These are phyloP conservation scores for Hanseniaspora occidentalis DNA, from an alignment of 805 yeast species.

Conservation along the genomic window DNA sequence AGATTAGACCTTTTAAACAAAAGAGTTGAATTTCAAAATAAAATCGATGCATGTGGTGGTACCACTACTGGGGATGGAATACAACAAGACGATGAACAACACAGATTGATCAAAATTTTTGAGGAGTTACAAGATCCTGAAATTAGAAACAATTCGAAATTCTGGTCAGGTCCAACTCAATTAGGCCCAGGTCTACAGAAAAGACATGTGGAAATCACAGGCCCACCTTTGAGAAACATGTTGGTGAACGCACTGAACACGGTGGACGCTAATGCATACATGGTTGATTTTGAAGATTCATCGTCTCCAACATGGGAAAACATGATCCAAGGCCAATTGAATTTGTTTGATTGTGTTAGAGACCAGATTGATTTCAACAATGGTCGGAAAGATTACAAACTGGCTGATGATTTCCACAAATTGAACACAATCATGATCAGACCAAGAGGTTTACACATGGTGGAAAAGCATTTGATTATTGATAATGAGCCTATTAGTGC, in stretches of 20 bases:
- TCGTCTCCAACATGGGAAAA: conserved; percentile 77
- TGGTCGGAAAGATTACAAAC: conserved; percentile 32
- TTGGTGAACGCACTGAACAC: conserved; percentile 72
- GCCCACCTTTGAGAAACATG: conserved; percentile 80
- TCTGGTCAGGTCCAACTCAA: conserved; percentile 56
- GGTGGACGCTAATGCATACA: conserved; percentile 56
- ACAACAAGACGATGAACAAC: no score
- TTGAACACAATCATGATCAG: conserved; percentile 69
- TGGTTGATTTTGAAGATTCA: conserved; percentile 81
- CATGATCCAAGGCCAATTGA: conserved; percentile 70
- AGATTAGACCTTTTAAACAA: conserved; percentile 48
- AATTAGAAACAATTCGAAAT: conserved; percentile 53
- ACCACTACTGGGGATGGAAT: no score
- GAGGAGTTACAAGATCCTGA: conserved; percentile 43
- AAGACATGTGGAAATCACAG: conserved; percentile 73
- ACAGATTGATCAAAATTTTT: conserved; percentile 41
- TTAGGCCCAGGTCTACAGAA: conserved; percentile 62
- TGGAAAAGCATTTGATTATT: conserved; percentile 54
- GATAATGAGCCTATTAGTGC: conserved; percentile 72
- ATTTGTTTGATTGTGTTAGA: conserved; percentile 65
- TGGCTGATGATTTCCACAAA: conserved; percentile 32
- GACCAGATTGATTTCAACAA: conserved; percentile 43
- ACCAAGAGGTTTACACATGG: conserved; percentile 85
- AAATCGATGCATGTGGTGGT: conserved; percentile 31
- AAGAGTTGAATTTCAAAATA: conserved; percentile 47